These are phyloP conservation scores for Umbelopsis isabellina DNA, from an alignment of 192 early-diverging fungal genomes.

Conservation along the genomic window DNA sequence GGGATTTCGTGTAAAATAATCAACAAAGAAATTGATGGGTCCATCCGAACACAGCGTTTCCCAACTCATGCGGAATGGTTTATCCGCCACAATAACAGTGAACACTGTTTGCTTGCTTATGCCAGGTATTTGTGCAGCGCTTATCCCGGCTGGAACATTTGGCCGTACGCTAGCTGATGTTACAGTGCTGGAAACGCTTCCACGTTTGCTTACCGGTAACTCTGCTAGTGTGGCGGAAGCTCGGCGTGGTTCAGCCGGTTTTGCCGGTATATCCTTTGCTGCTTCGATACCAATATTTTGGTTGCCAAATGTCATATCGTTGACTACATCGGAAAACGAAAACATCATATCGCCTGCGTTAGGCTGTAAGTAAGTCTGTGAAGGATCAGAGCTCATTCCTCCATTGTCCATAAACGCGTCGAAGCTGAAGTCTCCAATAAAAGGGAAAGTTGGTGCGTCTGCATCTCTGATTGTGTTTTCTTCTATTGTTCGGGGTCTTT, in stretches of 20 bases:
- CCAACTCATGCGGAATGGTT: slow-evolving; percentile 37
- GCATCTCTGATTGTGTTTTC: no score
- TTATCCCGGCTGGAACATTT: not conserved
- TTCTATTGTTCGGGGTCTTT: not conserved
- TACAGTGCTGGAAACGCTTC: not conserved
- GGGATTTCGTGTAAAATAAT: slow-evolving; percentile 22
- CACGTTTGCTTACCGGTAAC: not conserved
- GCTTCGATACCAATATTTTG: no score
- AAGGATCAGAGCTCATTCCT: not conserved
- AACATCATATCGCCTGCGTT: not conserved
- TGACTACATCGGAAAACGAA: slow-evolving; percentile 10
- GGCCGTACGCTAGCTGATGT: no score
- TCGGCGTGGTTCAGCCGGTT: not conserved
- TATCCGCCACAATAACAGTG: slow-evolving; percentile 37
- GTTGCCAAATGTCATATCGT: not conserved
- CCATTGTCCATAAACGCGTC: not conserved
- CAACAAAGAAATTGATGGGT: slow-evolving; percentile 48
- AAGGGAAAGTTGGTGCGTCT: not conserved
- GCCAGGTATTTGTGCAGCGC: not conserved
- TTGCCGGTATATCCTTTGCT: not conserved
- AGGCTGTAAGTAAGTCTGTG: not conserved
- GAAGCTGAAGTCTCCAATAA: slow-evolving; percentile 10
- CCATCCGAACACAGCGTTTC: slow-evolving; percentile 44
- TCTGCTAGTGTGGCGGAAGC: not conserved
- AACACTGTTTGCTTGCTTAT: slow-evolving; percentile 30